Conservation (phyloP, 2,329 filamentous ascomycete genomes). For the Cladosporium sp. region DNA sequence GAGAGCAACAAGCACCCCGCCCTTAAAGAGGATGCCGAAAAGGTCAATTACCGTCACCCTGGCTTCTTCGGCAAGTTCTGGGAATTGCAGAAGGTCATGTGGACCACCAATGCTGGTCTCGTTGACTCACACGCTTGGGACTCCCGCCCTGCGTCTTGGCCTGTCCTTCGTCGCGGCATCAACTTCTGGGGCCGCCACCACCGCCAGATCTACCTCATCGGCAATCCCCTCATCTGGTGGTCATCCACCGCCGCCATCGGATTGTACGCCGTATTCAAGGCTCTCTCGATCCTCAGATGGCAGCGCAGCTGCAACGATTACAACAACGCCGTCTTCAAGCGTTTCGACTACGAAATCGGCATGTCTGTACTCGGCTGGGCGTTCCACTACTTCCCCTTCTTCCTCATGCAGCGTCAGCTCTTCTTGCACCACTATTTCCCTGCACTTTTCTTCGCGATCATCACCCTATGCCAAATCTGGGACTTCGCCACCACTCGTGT, state of each 20-base stretch:
- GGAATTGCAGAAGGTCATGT: conserved; percentile 98
- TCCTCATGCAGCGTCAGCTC: conserved; percentile 93
- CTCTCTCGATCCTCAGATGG: conserved; percentile 81
- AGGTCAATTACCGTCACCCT: conserved; percentile 91
- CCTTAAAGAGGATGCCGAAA: conserved; percentile 72
- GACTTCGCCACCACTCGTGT: conserved; percentile 79
- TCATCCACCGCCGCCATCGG: conserved; percentile 72
- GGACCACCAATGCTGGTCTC: conserved; percentile 93
- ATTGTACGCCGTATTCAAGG: conserved; percentile 81
- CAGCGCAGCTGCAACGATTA: conserved; percentile 92
- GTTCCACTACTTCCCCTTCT: conserved; percentile 99
- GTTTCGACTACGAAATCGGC: conserved; percentile 96
- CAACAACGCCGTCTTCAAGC: conserved; percentile 75
- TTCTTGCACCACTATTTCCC: conserved; percentile 99
- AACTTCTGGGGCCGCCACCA: conserved; percentile 98
- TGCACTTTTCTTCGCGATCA: conserved; percentile 89
- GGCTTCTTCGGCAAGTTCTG: conserved; percentile 98
- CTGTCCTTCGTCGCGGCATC: conserved; percentile 85
- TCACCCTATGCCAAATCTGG: conserved; percentile 82
- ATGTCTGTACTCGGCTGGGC: conserved; percentile 89
- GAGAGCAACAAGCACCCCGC: conserved; percentile 84
- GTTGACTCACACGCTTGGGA: conserved; percentile 98
- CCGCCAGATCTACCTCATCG: conserved; percentile 93
- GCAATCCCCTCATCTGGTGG: conserved; percentile 95
- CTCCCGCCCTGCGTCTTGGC: conserved; percentile 90